phyloP scores from a whole-genome alignment of 2,329 filamentous ascomycete species.

The Fonsecaea nubica region DNA sequence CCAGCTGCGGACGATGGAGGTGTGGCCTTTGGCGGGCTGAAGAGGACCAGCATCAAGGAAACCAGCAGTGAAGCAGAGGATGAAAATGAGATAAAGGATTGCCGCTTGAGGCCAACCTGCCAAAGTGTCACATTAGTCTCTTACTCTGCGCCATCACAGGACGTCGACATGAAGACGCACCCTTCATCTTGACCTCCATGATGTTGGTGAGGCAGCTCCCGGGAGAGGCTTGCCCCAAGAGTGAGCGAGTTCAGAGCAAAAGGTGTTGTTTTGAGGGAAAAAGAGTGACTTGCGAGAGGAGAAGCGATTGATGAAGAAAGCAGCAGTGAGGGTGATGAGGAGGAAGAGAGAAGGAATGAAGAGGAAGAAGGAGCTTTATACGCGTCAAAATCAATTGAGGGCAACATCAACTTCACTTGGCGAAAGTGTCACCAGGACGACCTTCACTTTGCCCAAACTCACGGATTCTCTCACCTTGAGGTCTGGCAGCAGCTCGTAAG shows the following conservation, averaged over 20 bases:
- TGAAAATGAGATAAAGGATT: not conserved
- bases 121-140: not conserved
- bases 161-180: not conserved
- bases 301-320: conserved; percentile 8
- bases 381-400: not conserved
- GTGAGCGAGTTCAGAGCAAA: not conserved
- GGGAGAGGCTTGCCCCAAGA: not conserved
- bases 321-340: not conserved
- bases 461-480: conserved; percentile 1
- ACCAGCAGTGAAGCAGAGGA: conserved; percentile 14
- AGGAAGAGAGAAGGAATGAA: not conserved
- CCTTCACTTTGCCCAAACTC: not conserved
- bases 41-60: conserved; percentile 16
- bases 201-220: not conserved
- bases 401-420: conserved; percentile 2
- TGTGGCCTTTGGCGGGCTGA: conserved; percentile 3
- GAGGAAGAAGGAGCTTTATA: not conserved
- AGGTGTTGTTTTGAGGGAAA: not conserved
- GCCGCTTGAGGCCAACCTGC: conserved; percentile 17
- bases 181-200: conserved; percentile 20
- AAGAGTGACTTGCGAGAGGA: not conserved
- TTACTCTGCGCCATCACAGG: not conserved
- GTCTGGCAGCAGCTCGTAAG: not conserved
- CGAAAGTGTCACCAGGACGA: not conserved
- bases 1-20: conserved; percentile 6